These are phyloP conservation scores for Backusella psychrophila DNA, from an alignment of 192 early-diverging fungal species.

Conservation along the genomic window DNA sequence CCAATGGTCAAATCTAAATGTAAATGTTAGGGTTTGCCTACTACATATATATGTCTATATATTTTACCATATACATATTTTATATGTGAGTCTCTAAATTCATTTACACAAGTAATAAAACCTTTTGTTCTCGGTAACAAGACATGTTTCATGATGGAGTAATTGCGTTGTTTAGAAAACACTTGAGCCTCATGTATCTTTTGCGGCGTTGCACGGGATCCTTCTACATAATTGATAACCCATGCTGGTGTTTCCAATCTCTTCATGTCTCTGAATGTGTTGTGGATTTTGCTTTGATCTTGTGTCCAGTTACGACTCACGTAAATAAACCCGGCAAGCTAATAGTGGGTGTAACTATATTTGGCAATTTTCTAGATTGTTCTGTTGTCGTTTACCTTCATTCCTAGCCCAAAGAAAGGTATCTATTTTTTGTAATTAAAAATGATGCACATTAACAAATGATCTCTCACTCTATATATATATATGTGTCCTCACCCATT, in stretches of 20 bases:
- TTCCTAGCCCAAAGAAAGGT: slow-evolving; percentile 61
- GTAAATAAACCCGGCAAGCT: slow-evolving; percentile 56
- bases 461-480: background rate
- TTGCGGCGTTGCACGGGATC: slow-evolving; percentile 47
- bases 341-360: background rate
- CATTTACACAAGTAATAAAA: slow-evolving; percentile 50
- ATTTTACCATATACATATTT: slow-evolving; percentile 55
- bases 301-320: slow-evolving; percentile 54
- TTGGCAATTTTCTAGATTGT: background rate
- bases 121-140: slow-evolving; percentile 57
- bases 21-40: background rate
- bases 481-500: slow-evolving; percentile 39
- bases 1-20: slow-evolving; percentile 50
- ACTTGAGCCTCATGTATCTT: slow-evolving; percentile 49
- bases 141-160: slow-evolving; percentile 46
- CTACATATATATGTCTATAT: background rate
- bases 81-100: slow-evolving; percentile 52
- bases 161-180: slow-evolving; percentile 44
- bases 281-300: slow-evolving; percentile 48
- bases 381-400: slow-evolving; percentile 39
- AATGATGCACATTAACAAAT: background rate
- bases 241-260: slow-evolving; percentile 49
- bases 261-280: slow-evolving; percentile 51
- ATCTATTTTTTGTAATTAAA: slow-evolving; percentile 34
- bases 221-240: slow-evolving; percentile 57